Conservation (phyloP, 2,329 filamentous ascomycete species). For the Pseudogymnoascus sp. region DNA sequence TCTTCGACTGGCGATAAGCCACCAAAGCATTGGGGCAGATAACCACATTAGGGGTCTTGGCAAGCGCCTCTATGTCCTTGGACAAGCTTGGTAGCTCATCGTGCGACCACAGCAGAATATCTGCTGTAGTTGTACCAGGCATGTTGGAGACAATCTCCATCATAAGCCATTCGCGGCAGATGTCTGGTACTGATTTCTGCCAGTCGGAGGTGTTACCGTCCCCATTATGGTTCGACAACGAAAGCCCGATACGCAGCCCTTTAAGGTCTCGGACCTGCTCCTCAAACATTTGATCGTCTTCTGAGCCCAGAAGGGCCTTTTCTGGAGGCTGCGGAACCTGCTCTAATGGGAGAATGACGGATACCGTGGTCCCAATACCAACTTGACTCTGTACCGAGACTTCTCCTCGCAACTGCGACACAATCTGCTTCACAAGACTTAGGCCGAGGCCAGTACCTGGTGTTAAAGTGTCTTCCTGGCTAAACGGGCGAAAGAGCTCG, state of each 20-base stretch:
- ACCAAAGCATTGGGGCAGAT: not conserved
- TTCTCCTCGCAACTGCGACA: constrained; percentile 50
- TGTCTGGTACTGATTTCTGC: not conserved
- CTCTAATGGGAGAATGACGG: constrained; percentile 27
- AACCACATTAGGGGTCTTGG: not conserved
- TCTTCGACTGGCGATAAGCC: not conserved
- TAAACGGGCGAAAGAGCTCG: constrained; percentile 54
- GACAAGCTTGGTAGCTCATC: not conserved
- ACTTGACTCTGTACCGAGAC: constrained; percentile 50
- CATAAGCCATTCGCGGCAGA: not conserved
- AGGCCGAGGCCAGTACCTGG: constrained; percentile 56
- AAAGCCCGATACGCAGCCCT: not conserved
- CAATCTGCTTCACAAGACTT: constrained; percentile 56
- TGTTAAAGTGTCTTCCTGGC: constrained; percentile 45
- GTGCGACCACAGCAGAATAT: not conserved
- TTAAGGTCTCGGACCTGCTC: not conserved
- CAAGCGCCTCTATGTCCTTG: not conserved
- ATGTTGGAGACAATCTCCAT: not conserved
- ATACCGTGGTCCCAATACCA: constrained; percentile 47
- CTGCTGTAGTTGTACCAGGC: not conserved
- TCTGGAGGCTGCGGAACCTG: not conserved
- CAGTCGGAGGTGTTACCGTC: not conserved
- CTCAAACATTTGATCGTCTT: not conserved
- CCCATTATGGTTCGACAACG: not conserved
- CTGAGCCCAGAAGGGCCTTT: not conserved